Evolutionary conservation across 768 basidiomycete species (phyloP), one percentile per base, ranked within the genome.

Genomic region (Boletus sp.): DNA sequence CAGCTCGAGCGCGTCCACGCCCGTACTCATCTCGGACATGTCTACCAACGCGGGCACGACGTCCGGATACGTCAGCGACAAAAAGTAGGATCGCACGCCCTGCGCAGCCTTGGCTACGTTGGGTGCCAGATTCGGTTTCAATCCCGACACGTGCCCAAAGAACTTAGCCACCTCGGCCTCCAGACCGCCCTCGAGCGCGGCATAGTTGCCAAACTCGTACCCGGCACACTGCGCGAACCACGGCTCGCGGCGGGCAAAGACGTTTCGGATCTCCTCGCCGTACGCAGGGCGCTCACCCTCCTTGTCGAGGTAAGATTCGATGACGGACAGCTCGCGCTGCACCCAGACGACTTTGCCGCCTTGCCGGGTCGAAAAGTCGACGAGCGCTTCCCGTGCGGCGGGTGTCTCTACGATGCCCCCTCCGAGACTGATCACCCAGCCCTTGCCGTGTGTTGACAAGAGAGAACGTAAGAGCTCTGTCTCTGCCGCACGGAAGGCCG

Each of bases 401-500:
- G 86, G 80, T 0, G 86, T 90, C 73, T 99, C 96, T 32, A 98
- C 92, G 55, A 98, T 86, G 1, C 96, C 96, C 4, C 97, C 97
- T 4, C 97, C 96, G 18, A 97, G 84, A 61, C 90, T 93, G 70
- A 98, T 83, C 52, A 98, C 80, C 71, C 93, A 85, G 0, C 78
- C 76, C 5, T 80, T 74, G 41, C 79, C 75, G 50, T 83, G 77
- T 12, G 78, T 75, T 17, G 72, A 65, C 40, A 96, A 77, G 40
- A 97, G 78, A 40, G 90, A 83, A 32, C 81, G 73, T 10, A 98
- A 78, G 50, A 89, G 78, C 9, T 77, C 80, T 0, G 82, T 75
- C 73, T 99, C 97, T 1, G 86, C 88, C 15, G 73, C 77, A 17
- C 97, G 87, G 83, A 99, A 99, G 5, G 86, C 89, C 0, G 84